A percentile compares a stretch with the other conserved stretches of the same genome.
phyloP scores from a whole-genome alignment of 495 filamentous ascomycete species.

The Neurospora tetrasperma region DNA sequence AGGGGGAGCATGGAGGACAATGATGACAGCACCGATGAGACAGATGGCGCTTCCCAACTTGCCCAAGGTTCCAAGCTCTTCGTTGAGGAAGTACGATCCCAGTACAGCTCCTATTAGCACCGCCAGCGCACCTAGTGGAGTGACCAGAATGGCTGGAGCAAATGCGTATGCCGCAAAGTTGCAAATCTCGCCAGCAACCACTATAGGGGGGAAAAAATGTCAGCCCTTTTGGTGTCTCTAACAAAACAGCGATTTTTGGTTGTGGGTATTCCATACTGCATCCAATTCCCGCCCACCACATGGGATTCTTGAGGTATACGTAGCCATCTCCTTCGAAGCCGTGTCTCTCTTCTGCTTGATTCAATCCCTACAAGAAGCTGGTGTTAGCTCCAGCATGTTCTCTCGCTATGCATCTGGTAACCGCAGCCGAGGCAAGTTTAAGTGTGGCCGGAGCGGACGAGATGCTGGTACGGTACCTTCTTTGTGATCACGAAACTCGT shows the following conservation, averaged over 20 bases:
- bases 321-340: slow-evolving; percentile 97
- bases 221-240: slow-evolving; percentile 12
- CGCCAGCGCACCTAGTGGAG: slow-evolving; percentile 82
- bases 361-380: slow-evolving; percentile 55
- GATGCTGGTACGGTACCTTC: slow-evolving; percentile 45
- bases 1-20: slow-evolving; percentile 92
- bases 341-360: slow-evolving; percentile 77
- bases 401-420: not conserved
- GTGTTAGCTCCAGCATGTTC: slow-evolving; percentile 12
- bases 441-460: not conserved
- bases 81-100: slow-evolving; percentile 86
- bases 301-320: slow-evolving; percentile 79
- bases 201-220: slow-evolving; percentile 21
- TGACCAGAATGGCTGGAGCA: slow-evolving; percentile 93
- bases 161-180: slow-evolving; percentile 98
- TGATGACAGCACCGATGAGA: slow-evolving; percentile 90
- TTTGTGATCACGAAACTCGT: slow-evolving; percentile 93
- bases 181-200: slow-evolving; percentile 80
- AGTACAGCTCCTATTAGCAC: slow-evolving; percentile 92
- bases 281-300: slow-evolving; percentile 91
- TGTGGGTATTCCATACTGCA: slow-evolving; percentile 51
- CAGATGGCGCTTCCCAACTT: slow-evolving; percentile 95
- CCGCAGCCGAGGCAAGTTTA: not conserved
- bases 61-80: slow-evolving; percentile 77
- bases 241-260: not conserved